A percentile compares a stretch with the other conserved stretches of the same genome.
Conservation (phyloP, 2,329 filamentous ascomycete species). For the Boeremia exigua region DNA sequence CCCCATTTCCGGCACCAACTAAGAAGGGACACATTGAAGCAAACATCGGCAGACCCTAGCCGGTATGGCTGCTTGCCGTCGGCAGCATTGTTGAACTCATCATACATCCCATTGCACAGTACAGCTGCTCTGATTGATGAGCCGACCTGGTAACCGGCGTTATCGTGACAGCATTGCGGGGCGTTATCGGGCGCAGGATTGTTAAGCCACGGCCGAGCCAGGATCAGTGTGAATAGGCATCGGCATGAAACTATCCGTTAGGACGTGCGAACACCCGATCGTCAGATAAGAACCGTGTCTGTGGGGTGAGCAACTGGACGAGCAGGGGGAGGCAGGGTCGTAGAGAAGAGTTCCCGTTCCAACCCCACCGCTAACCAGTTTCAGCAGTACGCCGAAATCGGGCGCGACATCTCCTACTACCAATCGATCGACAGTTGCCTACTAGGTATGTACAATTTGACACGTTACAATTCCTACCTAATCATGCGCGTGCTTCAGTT, state of each 20-base stretch:
- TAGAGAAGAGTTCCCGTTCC: not conserved
- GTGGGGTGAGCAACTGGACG: not conserved
- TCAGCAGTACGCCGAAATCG: not conserved
- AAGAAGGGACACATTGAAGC: not conserved
- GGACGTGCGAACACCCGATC: not conserved
- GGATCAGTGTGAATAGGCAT: not conserved
- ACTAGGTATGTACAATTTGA: not conserved
- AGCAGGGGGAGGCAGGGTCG: not conserved
- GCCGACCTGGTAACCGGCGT: not conserved
- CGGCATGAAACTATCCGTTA: constrained; percentile 1
- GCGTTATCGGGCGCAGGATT: not conserved
- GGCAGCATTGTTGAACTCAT: not conserved
- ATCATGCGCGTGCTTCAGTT: not conserved
- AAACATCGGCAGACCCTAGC: not conserved
- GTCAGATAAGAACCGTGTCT: not conserved
- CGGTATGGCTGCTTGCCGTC: not conserved
- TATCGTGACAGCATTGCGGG: not conserved
- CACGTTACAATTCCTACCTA: not conserved
- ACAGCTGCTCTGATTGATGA: not conserved
- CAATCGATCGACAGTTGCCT: not conserved
- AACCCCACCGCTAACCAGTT: not conserved
- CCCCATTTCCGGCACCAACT: not conserved
- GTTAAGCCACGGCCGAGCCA: not conserved
- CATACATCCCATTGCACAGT: not conserved
- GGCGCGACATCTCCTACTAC: not conserved